Evolutionary conservation across 2,329 filamentous ascomycete genomes (phyloP), one percentile per base, ranked within the genome.

Genomic region (Colletotrichum sp.): DNA sequence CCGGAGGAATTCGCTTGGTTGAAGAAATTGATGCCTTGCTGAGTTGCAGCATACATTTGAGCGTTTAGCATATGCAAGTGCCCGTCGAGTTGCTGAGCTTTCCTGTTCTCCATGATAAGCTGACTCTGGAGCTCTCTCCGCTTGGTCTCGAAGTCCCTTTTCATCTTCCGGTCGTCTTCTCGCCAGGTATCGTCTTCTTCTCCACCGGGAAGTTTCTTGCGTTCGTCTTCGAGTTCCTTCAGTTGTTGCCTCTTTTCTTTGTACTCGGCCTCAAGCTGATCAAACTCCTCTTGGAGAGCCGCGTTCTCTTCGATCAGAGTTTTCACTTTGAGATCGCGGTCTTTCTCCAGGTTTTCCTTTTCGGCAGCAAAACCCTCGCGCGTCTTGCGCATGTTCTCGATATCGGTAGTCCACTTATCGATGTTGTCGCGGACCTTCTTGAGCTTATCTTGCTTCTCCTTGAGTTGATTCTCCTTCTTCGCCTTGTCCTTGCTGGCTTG

Each of bases 401-500:
- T 89, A 36, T 91, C 93, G 62, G 90, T 89, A 55, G 93, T 91
- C 89, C 94, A 95, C 77, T 93, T 93, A 7, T 89, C 85, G 67
- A 94, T 91, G 78, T 93, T 94, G 44, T 95, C 93, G 71, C 92
- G 90, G 76, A 95, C 87, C 81, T 94, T 95, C 79, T 91, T 87
- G 70, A 92, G 89, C 81, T 95, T 94, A 18, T 89, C 88, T 79
- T 92, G 89, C 82, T 93, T 95, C 67, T 95, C 92, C 79, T 91
- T 91, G 68, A 96, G 82, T 10, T 90, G 81, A 80, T 93, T 93
- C 81, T 98, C 95, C 81, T 95, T 95, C 81, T 96, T 95, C 1
- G 91, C 89, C 79, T 94, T 95, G 76, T 94, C 93, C 78, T 94
- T 95, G 82, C 98, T 94, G 2, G 95, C 94, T 6, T 92, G 90